A percentile compares a stretch with the other conserved stretches of the same genome.
Conservation (phyloP, 2,329 filamentous ascomycete genomes). For the Penicillium sp. region DNA sequence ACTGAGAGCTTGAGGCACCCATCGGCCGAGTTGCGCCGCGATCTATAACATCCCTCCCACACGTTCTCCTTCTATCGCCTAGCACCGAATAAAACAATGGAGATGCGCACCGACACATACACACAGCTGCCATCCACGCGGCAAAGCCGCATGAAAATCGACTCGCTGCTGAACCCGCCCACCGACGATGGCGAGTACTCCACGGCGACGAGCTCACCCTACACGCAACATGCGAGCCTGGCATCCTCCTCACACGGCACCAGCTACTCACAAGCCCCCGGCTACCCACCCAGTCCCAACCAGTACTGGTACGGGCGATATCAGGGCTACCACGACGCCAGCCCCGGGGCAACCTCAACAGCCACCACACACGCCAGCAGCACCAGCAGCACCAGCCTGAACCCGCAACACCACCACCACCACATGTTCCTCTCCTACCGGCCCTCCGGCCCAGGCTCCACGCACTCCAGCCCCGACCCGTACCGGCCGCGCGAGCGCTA, state of each 20-base stretch:
- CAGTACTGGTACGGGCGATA: constrained; percentile 28
- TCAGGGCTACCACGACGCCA: constrained; percentile 24
- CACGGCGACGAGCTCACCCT: constrained; percentile 16
- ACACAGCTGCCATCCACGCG: constrained; percentile 24
- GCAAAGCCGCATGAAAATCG: constrained; percentile 36
- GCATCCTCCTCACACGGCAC: constrained; percentile 13
- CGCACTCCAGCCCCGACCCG: constrained; percentile 35
- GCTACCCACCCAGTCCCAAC: constrained; percentile 31
- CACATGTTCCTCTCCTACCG: constrained; percentile 30
- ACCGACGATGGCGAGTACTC: constrained; percentile 18
- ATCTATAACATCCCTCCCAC: too few relatives aligned
- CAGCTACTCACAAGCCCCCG: constrained; percentile 27
- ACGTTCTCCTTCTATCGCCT: too few relatives aligned
- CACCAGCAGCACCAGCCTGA: constrained; percentile 12
- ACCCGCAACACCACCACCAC: constrained; percentile 19
- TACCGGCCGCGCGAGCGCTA: constrained; percentile 41
- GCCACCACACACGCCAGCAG: constrained; percentile 19
- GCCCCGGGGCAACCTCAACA: constrained; percentile 17
- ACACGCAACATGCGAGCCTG: constrained; percentile 17
- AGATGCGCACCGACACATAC: constrained; percentile 18
- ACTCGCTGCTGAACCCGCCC: constrained; percentile 32
- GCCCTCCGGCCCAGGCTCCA: constrained; percentile 27
- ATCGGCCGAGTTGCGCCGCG: too few relatives aligned
- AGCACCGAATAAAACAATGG: too few relatives aligned
- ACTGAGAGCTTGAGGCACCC: neutral